Evolutionary conservation across 2,329 filamentous ascomycete species (phyloP), one percentile per base, ranked within the genome.

Genomic region (Rutstroemia sydowiana): DNA sequence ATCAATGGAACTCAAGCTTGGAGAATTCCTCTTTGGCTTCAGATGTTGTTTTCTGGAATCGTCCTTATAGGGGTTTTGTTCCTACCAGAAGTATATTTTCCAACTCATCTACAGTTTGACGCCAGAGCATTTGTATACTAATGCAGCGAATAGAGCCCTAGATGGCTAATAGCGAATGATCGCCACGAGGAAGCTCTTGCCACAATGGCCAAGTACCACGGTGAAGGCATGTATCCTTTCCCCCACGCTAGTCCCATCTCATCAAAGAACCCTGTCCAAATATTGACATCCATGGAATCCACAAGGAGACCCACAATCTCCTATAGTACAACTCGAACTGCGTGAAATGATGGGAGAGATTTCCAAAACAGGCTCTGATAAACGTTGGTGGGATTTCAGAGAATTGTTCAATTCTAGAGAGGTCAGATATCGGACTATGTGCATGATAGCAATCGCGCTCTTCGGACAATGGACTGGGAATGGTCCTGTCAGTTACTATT

Each of bases 191-290:
- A 82, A 54, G 79, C 78, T 0, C 66, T 75, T 20, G 65, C 70
- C 8, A 74, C 78, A 5, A 72, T 87, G 55, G 73, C 75, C 5
- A 76, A 75, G 53, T 81, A 79, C 58, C 82, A 82, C 57, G 73
- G 75, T 14, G 72, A 75, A 50, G 74, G 73, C 40, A 26, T 9
- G 20, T 10, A 21, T 41, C 21, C 10, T 23, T 11, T 11, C 6
- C 21, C 11, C 18, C n/a, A n/a, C n/a, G n/a, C 3, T 41, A 13
- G 18, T 14, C 21, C 18, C 16, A 11, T 40, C 20, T 9, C 9
- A 20, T 21, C 37, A 20, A 18, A 8, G 3, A 46, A 59, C 28
- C 59, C 20, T 18, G 23, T 11, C 10, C 3, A n/a, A 14, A 4
- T 11, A 11, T 11, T 5, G 16, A 46, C 21, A 37, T 7, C n/a